Conservation (phyloP, 2,329 filamentous ascomycete genomes). For the Reticulascus tulasneorum region DNA sequence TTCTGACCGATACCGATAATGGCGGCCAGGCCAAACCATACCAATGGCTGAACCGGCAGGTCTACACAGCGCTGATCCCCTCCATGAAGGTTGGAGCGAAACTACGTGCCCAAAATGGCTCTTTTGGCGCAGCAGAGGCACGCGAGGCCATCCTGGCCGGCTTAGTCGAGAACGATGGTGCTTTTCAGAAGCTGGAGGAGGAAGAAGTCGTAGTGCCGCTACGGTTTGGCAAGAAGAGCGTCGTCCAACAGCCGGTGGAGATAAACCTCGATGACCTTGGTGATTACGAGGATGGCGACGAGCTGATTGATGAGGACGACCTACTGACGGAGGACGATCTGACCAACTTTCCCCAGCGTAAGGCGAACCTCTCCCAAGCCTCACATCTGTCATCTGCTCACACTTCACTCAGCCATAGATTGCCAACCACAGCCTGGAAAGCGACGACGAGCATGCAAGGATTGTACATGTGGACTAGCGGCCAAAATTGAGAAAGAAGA, state of each 20-base stretch:
- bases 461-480: slow-evolving; percentile 92
- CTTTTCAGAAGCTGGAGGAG: slow-evolving; percentile 70
- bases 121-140: slow-evolving; percentile 52
- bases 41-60: too few relatives aligned
- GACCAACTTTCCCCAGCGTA: slow-evolving; percentile 67
- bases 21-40: too few relatives aligned
- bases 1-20: slow-evolving; percentile 77
- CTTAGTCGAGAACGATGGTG: slow-evolving; percentile 58
- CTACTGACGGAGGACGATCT: slow-evolving; percentile 84
- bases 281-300: slow-evolving; percentile 65
- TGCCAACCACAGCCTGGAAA: slow-evolving; percentile 86
- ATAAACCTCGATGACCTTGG: slow-evolving; percentile 67
- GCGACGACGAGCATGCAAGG: slow-evolving; percentile 72
- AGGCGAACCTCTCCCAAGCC: slow-evolving; percentile 62
- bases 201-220: slow-evolving; percentile 54
- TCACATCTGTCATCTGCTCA: slow-evolving; percentile 16
- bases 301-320: slow-evolving; percentile 86
- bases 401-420: slow-evolving; percentile 59
- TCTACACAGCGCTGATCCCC: slow-evolving; percentile 66
- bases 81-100: slow-evolving; percentile 64
- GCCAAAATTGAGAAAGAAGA: slow-evolving; percentile 58
- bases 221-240: slow-evolving; percentile 33
- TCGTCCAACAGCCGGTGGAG: slow-evolving; percentile 40
- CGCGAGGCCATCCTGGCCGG: slow-evolving; percentile 85
- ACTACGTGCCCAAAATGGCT: slow-evolving; percentile 65